Base-by-base conservation (phyloP, 352 stramenopile genomes). In the Phytophthora sojae region DNA sequence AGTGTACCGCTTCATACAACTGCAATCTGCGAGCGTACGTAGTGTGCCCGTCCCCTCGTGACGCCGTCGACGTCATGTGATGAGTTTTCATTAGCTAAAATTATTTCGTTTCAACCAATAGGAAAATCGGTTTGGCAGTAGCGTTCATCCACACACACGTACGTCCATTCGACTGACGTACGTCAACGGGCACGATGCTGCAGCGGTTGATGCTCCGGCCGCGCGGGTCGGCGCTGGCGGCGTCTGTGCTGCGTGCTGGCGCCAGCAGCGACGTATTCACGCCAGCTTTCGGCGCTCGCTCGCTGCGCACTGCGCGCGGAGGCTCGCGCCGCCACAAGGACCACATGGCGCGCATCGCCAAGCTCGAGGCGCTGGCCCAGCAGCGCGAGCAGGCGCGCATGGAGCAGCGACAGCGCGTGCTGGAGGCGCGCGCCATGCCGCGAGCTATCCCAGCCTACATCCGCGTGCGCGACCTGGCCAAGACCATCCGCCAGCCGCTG, bases 401-500 rank as follows among this genome's bases (percentile, higher is more conserved):
- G 29, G 61, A 65, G 26, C 64, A 76, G 54, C 71, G 71, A 4
- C 63, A 61, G 23, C 73, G 71, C 21, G 71, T 71, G 8, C 17
- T 74, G 44, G 74, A 75, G 14, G 73, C 60, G 39, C 59, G 72
- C 25, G 71, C 35, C 57, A 50, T 60, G 44, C 58, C 76, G 14
- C 66, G 62, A 5, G 61, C 57, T 23, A 50, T 80, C 12, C 78
- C 85, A 0, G 68, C 73, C 17, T 92, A 83, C 65, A 91, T 93
- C 23, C 89, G 89, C 39, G 85, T 93, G 52, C 89, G 89, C 3
- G 83, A 92, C 42, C 63, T 96, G 23, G 86, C 89, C 45, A 96
- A 96, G 59, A 69, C 82, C 26, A 71, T 96, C 23, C 84, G 86
- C 14, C 67, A 80, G 17, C 80, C 89, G 9, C 62, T 92, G 39